Evolutionary conservation across 306 rosid species (phyloP), one percentile per base, ranked within the genome.

Genomic region (Canavalia ensiformis): DNA sequence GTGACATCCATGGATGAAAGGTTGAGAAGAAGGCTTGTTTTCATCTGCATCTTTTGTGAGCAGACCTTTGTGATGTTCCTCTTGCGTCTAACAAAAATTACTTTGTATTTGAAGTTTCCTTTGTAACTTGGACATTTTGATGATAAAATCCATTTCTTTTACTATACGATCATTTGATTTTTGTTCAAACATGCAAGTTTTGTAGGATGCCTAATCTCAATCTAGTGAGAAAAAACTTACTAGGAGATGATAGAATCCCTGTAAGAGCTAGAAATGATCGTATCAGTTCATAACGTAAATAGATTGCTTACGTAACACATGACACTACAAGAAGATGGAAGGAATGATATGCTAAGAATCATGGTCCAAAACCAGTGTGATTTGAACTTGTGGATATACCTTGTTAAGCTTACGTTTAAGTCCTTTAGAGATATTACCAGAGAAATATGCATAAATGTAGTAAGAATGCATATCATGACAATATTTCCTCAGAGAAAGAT

Each of bases 1-100:
- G 74, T 88, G 75, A 56, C 46, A 88, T 69, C 96, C 96, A 80
- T 89, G 89, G 58, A 72, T 86, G 83, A 86, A 80, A 50, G 75
- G 37, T 84, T 87, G 50, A 35, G 35, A 5, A 1, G 55, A 30
- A 64, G 59, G 25, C 6, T 68, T 51, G 18, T 81, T 59, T 1
- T 75, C 77, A 54, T 72, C 76, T 25, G 11, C 68, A 8, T 83
- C 81, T 68, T 83, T 52, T 7, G 50, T 47, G 2, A 47, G 10
- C 12, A 66, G 7, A 64, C 65, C 65, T 29, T 80, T 73, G 25
- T 33, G 74, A 42, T 11, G 41, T 79, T 58, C 78, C 25, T 46
- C 83, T 83, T 79, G 10, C 31, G 11, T 10, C 11, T 64, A 50
- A 50, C 67, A 75, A 33, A 18, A 64, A 10, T 33, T 75, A 56